Conservation (phyloP, 148 eudicot species). For the Linanthus parryae region DNA sequence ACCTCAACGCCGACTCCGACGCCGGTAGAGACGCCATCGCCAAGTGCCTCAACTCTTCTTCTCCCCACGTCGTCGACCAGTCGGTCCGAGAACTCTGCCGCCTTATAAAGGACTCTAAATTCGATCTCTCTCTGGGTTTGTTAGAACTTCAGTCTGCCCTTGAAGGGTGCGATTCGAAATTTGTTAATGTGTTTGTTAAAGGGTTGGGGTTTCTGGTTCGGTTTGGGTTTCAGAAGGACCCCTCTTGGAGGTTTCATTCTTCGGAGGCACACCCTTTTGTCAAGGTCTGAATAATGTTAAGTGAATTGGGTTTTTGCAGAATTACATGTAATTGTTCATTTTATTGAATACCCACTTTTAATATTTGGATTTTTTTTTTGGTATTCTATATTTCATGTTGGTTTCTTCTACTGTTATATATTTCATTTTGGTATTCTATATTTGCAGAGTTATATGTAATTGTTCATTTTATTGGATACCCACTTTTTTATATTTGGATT, state of each 20-base stretch:
- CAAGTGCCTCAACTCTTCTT: conserved; percentile 55
- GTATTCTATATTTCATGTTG: too few species aligned
- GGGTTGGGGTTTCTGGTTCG: conserved; percentile 69
- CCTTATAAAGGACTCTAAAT: conserved; percentile 43
- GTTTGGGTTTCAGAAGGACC: conserved; percentile 36
- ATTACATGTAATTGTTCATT: too few species aligned
- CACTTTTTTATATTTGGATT: too few species aligned
- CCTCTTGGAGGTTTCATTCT: conserved; percentile 19
- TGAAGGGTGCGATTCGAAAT: conserved; percentile 47
- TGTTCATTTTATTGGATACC: too few species aligned
- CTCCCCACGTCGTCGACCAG: conserved; percentile 78
- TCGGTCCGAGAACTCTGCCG: conserved; percentile 76
- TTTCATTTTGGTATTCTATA: too few species aligned
- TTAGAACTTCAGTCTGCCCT: conserved; percentile 70
- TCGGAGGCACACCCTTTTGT: conserved; percentile 71
- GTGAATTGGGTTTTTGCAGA: too few species aligned
- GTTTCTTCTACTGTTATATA: too few species aligned
- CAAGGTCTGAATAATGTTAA: too few species aligned
- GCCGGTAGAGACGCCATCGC: conserved; percentile 49
- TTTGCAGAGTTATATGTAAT: too few species aligned
- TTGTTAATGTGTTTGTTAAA: conserved; percentile 57
- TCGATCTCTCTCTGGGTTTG: conserved; percentile 37
- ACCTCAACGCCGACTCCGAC: conserved; percentile 31
- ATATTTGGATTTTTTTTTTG: too few species aligned
- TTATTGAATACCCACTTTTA: too few species aligned